A percentile compares a stretch with the other conserved stretches of the same genome.
Conservation (phyloP, 768 basidiomycete genomes). For the Lactarius indigo region DNA sequence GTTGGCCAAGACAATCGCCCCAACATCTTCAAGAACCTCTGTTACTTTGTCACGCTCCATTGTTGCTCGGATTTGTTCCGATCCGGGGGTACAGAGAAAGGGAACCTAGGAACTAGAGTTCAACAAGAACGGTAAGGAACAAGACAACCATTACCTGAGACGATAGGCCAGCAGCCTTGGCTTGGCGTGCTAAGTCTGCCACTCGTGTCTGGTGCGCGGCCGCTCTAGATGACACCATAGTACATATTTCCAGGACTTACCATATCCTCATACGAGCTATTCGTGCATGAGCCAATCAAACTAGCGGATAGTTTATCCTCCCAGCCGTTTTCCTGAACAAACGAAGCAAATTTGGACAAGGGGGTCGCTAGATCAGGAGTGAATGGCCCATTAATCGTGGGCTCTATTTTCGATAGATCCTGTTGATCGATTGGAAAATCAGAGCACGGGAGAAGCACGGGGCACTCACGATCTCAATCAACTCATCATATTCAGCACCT, state of each 20-base stretch:
- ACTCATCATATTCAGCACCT: conserved; percentile 89
- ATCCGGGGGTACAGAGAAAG: conserved; percentile 86
- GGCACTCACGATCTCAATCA: conserved; percentile 81
- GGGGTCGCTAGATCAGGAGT: conserved; percentile 97
- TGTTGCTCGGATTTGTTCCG: conserved; percentile 95
- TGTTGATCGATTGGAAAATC: conserved; percentile 31
- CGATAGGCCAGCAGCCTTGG: conserved; percentile 75
- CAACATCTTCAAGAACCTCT: conserved; percentile 74
- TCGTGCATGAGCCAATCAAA: conserved; percentile 98
- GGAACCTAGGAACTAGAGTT: conserved; percentile 50
- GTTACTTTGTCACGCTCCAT: conserved; percentile 94
- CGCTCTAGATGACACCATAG: conserved; percentile 1
- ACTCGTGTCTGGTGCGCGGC: conserved; percentile 69
- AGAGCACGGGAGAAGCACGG: background rate
- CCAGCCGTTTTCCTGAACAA: conserved; percentile 86
- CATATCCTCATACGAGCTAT: conserved; percentile 97
- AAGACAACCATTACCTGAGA: conserved; percentile 48
- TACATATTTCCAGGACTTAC: conserved; percentile 36
- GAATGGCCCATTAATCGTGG: conserved; percentile 94
- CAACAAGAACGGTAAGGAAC: background rate
- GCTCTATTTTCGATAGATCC: conserved; percentile 87
- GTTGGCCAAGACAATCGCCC: conserved; percentile 94
- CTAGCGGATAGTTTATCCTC: conserved; percentile 88
- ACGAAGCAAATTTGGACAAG: conserved; percentile 78
- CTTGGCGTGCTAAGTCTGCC: conserved; percentile 87